Evolutionary conservation across 495 filamentous ascomycete genomes (phyloP).

Genomic region (Neurospora sp.): DNA sequence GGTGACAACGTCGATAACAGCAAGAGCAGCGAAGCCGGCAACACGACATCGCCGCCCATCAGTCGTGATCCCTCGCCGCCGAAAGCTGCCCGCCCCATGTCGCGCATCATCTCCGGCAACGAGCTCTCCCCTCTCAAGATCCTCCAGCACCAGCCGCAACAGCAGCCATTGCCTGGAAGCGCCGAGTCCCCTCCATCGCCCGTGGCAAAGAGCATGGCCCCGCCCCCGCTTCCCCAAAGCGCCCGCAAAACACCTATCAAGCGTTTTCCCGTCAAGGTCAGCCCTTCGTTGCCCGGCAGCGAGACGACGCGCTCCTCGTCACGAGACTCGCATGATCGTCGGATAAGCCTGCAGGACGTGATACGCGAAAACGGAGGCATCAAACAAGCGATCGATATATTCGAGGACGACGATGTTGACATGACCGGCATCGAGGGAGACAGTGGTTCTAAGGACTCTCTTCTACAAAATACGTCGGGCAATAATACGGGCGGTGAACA

Average conservation of each 20-base stretch:
- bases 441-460: not conserved
- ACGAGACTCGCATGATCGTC: conserved; percentile 22
- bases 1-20: conserved; percentile 11
- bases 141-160: conserved; percentile 22
- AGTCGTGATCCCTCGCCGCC: conserved; percentile 19
- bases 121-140: conserved; percentile 43
- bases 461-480: not conserved
- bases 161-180: conserved; percentile 6
- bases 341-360: conserved; percentile 32
- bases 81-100: conserved; percentile 31
- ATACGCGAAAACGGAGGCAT: conserved; percentile 31
- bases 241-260: conserved; percentile 43
- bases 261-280: conserved; percentile 44
- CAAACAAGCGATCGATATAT: conserved; percentile 40
- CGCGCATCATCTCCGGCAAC: conserved; percentile 35
- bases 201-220: conserved; percentile 13
- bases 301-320: conserved; percentile 16
- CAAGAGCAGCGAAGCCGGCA: not conserved
- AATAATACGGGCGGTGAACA: conserved; percentile 5
- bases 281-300: conserved; percentile 15
- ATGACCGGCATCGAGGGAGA: conserved; percentile 15
- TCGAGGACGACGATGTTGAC: conserved; percentile 36
- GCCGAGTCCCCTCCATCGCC: not conserved
- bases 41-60: conserved; percentile 13
- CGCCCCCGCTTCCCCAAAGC: conserved; percentile 25